These are phyloP conservation scores for Exserohilum turcica DNA, from an alignment of 2,329 filamentous ascomycete species.

Conservation along the genomic window DNA sequence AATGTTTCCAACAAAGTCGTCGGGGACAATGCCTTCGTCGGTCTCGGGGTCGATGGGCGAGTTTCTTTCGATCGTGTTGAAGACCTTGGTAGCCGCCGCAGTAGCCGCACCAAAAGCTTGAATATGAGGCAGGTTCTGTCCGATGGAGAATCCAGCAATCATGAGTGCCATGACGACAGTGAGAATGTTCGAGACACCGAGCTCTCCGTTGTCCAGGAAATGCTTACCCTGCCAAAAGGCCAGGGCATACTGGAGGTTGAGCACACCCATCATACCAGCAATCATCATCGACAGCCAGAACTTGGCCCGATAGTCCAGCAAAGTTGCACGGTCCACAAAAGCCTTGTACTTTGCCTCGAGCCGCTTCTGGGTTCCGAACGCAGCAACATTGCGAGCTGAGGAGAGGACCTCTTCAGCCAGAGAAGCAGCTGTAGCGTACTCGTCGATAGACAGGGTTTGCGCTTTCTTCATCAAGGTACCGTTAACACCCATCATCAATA, in stretches of 20 bases:
- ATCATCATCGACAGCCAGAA: constrained; percentile 76
- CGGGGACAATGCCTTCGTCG: constrained; percentile 72
- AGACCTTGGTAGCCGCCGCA: constrained; percentile 89
- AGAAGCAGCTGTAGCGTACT: constrained; percentile 83
- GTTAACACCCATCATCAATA: constrained; percentile 75
- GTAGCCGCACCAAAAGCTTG: constrained; percentile 85
- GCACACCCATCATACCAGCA: constrained; percentile 77
- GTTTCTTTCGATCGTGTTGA: constrained; percentile 84
- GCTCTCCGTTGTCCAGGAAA: constrained; percentile 63
- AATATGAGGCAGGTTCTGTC: constrained; percentile 71
- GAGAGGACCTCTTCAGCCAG: constrained; percentile 94
- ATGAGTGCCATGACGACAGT: constrained; percentile 90
- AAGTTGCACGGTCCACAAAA: constrained; percentile 74
- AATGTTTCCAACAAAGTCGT: constrained; percentile 75
- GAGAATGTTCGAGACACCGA: constrained; percentile 72
- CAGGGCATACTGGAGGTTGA: constrained; percentile 71
- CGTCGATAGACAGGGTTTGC: constrained; percentile 70
- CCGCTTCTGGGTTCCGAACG: constrained; percentile 91
- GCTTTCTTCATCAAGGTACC: constrained; percentile 79
- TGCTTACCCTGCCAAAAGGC: constrained; percentile 55
- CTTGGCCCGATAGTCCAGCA: constrained; percentile 78
- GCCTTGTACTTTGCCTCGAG: constrained; percentile 83
- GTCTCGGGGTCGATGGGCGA: constrained; percentile 82
- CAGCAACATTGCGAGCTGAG: constrained; percentile 88
- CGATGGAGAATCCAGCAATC: constrained; percentile 89